Conservation (phyloP, 2,329 filamentous ascomycete genomes). For the Penicillium sp. region DNA sequence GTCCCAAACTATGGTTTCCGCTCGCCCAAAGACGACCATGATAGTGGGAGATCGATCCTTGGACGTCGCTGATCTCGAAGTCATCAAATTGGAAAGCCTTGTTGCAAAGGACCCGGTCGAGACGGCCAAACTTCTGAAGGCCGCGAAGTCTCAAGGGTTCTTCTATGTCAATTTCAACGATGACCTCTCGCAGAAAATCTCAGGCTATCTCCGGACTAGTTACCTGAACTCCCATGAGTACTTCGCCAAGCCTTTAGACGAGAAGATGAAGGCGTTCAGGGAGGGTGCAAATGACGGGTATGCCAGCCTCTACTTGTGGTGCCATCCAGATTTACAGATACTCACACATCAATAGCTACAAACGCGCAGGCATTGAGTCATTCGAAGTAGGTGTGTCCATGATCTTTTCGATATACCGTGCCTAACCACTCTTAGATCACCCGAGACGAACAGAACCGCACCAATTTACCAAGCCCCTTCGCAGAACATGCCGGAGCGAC, state of each 20-base stretch:
- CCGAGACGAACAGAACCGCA: constrained; percentile 6
- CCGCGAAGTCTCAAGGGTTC: constrained; percentile 9
- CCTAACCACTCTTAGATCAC: background rate
- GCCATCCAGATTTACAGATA: background rate
- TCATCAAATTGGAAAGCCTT: constrained; percentile 3
- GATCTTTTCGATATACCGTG: background rate
- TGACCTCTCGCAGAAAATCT: constrained; percentile 2
- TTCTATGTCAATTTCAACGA: constrained; percentile 11
- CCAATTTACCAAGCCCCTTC: constrained; percentile 7
- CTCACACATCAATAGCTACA: constrained; percentile 8
- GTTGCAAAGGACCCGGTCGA: constrained; percentile 8
- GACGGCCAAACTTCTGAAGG: constrained; percentile 11
- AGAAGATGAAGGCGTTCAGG: constrained; percentile 12
- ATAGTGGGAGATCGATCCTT: constrained; percentile 5
- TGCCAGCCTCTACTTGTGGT: background rate
- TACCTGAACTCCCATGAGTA: constrained; percentile 11
- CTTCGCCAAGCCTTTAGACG: constrained; percentile 9
- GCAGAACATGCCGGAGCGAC: background rate
- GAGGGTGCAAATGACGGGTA: constrained; percentile 10
- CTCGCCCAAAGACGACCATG: background rate
- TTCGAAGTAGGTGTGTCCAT: constrained; percentile 6
- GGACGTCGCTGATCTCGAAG: constrained; percentile 2
- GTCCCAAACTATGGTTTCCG: constrained; percentile 4
- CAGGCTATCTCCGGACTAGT: background rate
- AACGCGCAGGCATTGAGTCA: constrained; percentile 7